phyloP scores from a whole-genome alignment of 768 basidiomycete species.

The Pisolithus albus region DNA sequence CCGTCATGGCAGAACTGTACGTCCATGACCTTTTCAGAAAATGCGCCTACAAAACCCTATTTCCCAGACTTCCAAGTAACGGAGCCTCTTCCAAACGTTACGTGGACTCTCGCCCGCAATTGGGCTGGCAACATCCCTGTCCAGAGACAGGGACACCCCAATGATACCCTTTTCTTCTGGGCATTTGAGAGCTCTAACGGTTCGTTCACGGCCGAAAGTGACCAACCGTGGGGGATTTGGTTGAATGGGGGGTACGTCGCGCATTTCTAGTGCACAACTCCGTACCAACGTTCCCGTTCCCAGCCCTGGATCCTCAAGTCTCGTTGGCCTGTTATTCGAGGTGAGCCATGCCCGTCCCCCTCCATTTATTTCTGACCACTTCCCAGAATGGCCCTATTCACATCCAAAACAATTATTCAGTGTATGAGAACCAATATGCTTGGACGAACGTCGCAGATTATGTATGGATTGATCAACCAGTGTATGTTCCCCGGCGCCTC shows the following conservation, averaged over 20 bases:
- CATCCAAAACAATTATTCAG: slow-evolving; percentile 44
- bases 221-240: slow-evolving; percentile 68
- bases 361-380: background rate
- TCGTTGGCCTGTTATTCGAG: slow-evolving; percentile 59
- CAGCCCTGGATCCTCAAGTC: slow-evolving; percentile 65
- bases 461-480: slow-evolving; percentile 72
- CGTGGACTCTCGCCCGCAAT: slow-evolving; percentile 43
- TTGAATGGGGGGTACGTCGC: slow-evolving; percentile 57
- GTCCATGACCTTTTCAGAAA: slow-evolving; percentile 10
- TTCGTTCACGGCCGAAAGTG: slow-evolving; percentile 42
- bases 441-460: slow-evolving; percentile 60
- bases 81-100: slow-evolving; percentile 50
- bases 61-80: slow-evolving; percentile 55
- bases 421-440: slow-evolving; percentile 45
- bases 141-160: slow-evolving; percentile 50
- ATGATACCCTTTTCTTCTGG: slow-evolving; percentile 62
- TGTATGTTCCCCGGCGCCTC: slow-evolving; percentile 34
- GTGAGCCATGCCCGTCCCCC: slow-evolving; percentile 25
- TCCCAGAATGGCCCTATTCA: slow-evolving; percentile 64
- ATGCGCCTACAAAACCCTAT: background rate
- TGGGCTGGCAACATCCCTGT: slow-evolving; percentile 64
- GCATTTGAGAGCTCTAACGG: slow-evolving; percentile 52
- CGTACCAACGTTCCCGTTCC: background rate
- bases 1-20: slow-evolving; percentile 58
- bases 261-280: background rate